These are phyloP conservation scores for Trichophaea hybrida DNA, from an alignment of 2,329 filamentous ascomycete genomes.

Conservation along the genomic window DNA sequence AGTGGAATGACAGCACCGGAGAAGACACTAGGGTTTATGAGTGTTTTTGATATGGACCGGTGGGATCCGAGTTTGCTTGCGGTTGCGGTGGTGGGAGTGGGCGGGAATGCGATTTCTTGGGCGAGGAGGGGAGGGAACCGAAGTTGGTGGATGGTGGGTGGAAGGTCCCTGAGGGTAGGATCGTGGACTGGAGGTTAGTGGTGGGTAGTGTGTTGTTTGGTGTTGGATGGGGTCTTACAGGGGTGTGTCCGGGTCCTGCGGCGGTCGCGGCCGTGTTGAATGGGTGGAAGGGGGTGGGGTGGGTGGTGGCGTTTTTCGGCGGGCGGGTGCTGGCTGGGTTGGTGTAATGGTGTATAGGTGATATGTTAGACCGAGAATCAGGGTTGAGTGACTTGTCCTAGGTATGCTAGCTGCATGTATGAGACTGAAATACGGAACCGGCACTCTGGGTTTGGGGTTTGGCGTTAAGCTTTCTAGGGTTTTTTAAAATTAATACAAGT, in stretches of 20 bases:
- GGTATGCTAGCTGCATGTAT: no score
- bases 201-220: conserved; percentile 38
- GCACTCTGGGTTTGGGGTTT: no score
- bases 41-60: conserved; percentile 31
- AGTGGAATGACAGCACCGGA: conserved; percentile 39
- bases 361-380: no score
- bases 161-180: conserved; percentile 34
- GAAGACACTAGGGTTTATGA: conserved; percentile 38
- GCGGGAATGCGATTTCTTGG: conserved; percentile 31
- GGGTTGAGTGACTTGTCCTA: no score
- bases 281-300: conserved; percentile 8
- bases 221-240: conserved; percentile 38
- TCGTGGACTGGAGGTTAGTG: conserved; percentile 38
- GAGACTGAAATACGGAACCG: no score
- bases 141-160: conserved; percentile 31
- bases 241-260: conserved; percentile 40
- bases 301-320: conserved; percentile 12
- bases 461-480: no score
- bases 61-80: conserved; percentile 38
- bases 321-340: conserved; percentile 2
- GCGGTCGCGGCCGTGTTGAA: conserved; percentile 34
- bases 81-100: conserved; percentile 38
- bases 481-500: no score
- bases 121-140: conserved; percentile 13
- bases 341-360: no score